Conservation (phyloP, 495 filamentous ascomycete species). For the Achaetomiella virescens region DNA sequence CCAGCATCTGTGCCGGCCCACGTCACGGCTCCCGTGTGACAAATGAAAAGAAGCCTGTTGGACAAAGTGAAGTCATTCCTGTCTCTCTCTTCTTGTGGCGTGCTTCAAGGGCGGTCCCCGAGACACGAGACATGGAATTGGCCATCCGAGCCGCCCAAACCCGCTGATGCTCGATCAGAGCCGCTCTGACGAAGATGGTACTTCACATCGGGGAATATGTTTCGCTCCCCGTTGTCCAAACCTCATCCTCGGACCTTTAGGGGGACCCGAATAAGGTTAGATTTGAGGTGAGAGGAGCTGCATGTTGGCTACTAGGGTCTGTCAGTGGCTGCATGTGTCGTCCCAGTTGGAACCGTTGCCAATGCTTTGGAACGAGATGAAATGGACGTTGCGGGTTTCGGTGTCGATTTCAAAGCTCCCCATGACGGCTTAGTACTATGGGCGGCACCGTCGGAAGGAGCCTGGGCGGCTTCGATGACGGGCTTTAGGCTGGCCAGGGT, state of each 20-base stretch:
- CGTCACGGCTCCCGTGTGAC: background rate
- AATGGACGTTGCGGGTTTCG: too few relatives aligned
- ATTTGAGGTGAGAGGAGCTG: too few relatives aligned
- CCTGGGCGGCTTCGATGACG: slow-evolving; percentile 4
- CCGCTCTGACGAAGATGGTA: too few relatives aligned
- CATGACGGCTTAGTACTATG: background rate
- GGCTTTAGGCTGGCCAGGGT: slow-evolving; percentile 53
- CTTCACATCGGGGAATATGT: too few relatives aligned
- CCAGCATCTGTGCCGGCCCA: background rate
- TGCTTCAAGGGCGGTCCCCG: background rate
- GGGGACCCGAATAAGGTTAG: too few relatives aligned
- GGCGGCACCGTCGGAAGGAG: slow-evolving; percentile 9
- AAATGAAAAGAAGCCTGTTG: background rate
- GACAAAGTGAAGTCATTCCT: background rate
- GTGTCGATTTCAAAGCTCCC: background rate
- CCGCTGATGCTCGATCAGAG: background rate
- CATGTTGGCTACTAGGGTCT: too few relatives aligned
- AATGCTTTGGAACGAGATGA: too few relatives aligned
- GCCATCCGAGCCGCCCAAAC: background rate
- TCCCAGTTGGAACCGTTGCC: too few relatives aligned
- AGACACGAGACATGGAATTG: background rate
- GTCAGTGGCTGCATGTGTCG: too few relatives aligned
- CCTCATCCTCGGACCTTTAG: too few relatives aligned
- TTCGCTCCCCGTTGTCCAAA: too few relatives aligned
- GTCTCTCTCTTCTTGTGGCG: background rate